These are phyloP conservation scores for Fraxinus pennsylvanica DNA, from an alignment of 257 asterid species.

Conservation along the genomic window DNA sequence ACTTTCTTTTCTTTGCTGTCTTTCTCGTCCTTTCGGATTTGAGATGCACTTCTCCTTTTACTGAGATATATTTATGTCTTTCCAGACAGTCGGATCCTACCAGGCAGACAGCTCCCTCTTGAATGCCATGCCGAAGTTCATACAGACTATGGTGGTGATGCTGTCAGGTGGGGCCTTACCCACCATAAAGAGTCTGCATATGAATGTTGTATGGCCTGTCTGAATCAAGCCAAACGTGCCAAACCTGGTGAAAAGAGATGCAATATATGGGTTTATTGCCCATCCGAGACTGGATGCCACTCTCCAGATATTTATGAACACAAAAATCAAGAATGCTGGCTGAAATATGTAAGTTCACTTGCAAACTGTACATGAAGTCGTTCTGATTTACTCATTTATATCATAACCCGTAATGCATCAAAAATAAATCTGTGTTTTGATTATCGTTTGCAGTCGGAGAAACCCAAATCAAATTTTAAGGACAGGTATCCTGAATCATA, in stretches of 20 bases:
- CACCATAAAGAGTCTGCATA: constrained; percentile 93
- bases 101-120: constrained; percentile 76
- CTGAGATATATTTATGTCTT: constrained; percentile 24
- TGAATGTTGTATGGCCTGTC: constrained; percentile 91
- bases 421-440: neutral
- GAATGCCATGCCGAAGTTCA: constrained; percentile 80
- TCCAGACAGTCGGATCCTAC: constrained; percentile 63
- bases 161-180: constrained; percentile 92
- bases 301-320: constrained; percentile 91
- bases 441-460: constrained; percentile 61
- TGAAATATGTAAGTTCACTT: constrained; percentile 69
- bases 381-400: neutral
- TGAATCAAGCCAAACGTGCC: constrained; percentile 74
- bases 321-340: constrained; percentile 91
- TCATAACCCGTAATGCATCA: neutral
- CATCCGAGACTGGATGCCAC: constrained; percentile 75
- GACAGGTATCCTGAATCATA: constrained; percentile 71
- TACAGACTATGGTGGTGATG: constrained; percentile 83
- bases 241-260: constrained; percentile 60
- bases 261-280: constrained; percentile 93
- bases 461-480: constrained; percentile 69
- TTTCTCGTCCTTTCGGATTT: neutral
- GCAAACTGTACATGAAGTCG: neutral
- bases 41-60: neutral
- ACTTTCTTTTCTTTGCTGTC: neutral